These are phyloP conservation scores for Pyrenula massariospora DNA, from an alignment of 495 filamentous ascomycete genomes.

Conservation along the genomic window DNA sequence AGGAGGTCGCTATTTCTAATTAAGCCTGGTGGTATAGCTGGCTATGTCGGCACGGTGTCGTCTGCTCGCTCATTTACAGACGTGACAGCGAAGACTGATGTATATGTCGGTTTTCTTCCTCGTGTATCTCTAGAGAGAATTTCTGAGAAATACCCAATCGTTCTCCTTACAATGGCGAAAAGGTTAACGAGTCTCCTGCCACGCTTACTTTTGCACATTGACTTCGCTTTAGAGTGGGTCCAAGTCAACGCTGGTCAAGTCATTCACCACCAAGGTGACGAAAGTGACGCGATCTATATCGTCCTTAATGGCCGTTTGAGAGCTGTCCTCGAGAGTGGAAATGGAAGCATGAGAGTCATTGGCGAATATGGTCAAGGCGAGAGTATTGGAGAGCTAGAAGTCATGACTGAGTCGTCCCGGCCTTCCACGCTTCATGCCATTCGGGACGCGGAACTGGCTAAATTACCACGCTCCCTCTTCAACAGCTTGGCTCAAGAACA, in stretches of 20 bases:
- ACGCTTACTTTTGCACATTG: slow-evolving; percentile 87
- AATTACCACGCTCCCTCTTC: slow-evolving; percentile 90
- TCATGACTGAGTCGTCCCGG: slow-evolving; percentile 85
- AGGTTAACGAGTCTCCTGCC: slow-evolving; percentile 80
- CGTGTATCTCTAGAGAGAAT: slow-evolving; percentile 78
- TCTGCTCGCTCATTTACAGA: slow-evolving; percentile 95
- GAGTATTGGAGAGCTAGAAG: slow-evolving; percentile 93
- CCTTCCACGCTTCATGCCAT: slow-evolving; percentile 91
- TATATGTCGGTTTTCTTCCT: slow-evolving; percentile 93
- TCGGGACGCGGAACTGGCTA: slow-evolving; percentile 89
- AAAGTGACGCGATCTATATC: slow-evolving; percentile 97
- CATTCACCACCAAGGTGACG: slow-evolving; percentile 85
- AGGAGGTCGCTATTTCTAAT: slow-evolving; percentile 79
- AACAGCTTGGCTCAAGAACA: slow-evolving; percentile 96
- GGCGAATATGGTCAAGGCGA: slow-evolving; percentile 96
- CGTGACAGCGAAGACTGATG: slow-evolving; percentile 93
- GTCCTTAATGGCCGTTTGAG: slow-evolving; percentile 86
- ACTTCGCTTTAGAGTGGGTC: slow-evolving; percentile 96
- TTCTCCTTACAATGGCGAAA: slow-evolving; percentile 91
- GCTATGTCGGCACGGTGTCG: slow-evolving; percentile 86
- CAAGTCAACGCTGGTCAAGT: slow-evolving; percentile 92
- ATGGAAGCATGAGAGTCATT: slow-evolving; percentile 75
- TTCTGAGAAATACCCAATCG: slow-evolving; percentile 83
- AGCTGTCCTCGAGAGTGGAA: slow-evolving; percentile 62
- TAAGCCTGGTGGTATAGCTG: slow-evolving; percentile 89